Evolutionary conservation across 768 basidiomycete species (phyloP).

Genomic region (Lactarius tabidus): DNA sequence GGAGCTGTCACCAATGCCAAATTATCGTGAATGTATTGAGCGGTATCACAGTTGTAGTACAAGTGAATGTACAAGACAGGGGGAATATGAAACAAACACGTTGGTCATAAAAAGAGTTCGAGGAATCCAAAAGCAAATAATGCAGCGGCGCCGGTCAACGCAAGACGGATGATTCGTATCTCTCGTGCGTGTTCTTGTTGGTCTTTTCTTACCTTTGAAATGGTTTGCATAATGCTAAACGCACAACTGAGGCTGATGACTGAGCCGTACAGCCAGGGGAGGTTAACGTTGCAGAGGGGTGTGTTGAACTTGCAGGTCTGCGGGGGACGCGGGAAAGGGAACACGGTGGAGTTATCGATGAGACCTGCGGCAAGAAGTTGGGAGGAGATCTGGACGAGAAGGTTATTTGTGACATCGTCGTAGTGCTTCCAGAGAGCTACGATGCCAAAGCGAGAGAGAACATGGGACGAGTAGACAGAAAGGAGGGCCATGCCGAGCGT

Average conservation of each 20-base stretch:
- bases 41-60: constrained; percentile 5
- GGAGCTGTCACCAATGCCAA: neutral
- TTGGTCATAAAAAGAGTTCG: constrained; percentile 11
- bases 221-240: constrained; percentile 8
- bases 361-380: constrained; percentile 14
- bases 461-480: constrained; percentile 18
- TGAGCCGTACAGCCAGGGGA: constrained; percentile 21
- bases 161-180: constrained; percentile 6
- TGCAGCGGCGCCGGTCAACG: constrained; percentile 9
- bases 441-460: constrained; percentile 13
- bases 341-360: constrained; percentile 6
- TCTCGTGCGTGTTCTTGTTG: constrained; percentile 11
- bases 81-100: no score
- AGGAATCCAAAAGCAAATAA: constrained; percentile 6
- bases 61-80: neutral
- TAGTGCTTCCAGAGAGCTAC: neutral
- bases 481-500: constrained; percentile 21
- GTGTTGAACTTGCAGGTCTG: constrained; percentile 14
- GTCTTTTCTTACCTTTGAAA: constrained; percentile 19
- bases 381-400: constrained; percentile 10
- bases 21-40: neutral
- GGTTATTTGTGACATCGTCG: constrained; percentile 14
- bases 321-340: constrained; percentile 12
- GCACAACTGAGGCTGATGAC: constrained; percentile 19
- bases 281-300: constrained; percentile 16